These are phyloP conservation scores for Trypanosomatidae sp. DNA, from an alignment of 208 protist genomes.

Conservation along the genomic window DNA sequence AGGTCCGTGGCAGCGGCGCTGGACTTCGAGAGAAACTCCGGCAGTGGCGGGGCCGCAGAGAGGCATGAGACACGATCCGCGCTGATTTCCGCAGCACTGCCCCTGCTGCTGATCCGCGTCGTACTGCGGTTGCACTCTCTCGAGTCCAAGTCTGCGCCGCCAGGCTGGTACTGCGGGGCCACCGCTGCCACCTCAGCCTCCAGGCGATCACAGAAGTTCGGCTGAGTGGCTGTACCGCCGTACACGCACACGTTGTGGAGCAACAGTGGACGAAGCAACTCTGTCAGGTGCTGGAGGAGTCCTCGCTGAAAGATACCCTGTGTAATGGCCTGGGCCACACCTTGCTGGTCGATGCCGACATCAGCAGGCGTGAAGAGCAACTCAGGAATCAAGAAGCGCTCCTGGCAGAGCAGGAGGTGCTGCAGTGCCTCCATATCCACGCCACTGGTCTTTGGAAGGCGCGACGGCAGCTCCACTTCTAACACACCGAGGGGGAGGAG, in stretches of 20 bases:
- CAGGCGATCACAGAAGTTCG: constrained; percentile 44
- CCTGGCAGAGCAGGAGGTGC: constrained; percentile 56
- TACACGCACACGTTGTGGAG: constrained; percentile 47
- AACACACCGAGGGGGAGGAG: constrained; percentile 68
- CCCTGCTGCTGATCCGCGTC: too few species aligned
- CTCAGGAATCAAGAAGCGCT: constrained; percentile 76
- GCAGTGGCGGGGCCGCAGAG: background rate
- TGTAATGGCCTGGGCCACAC: constrained; percentile 46
- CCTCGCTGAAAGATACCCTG: constrained; percentile 45
- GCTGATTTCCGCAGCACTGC: background rate
- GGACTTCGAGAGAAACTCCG: constrained; percentile 1
- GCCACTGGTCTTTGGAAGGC: constrained; percentile 24
- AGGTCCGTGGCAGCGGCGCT: background rate
- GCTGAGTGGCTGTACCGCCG: constrained; percentile 48
- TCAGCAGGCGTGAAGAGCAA: constrained; percentile 76
- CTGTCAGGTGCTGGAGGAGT: constrained; percentile 32
- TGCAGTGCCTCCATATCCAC: constrained; percentile 17
- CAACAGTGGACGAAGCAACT: constrained; percentile 37
- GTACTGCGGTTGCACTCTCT: background rate
- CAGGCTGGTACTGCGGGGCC: background rate
- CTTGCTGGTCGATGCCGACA: constrained; percentile 63
- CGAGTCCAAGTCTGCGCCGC: background rate
- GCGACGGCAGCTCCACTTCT: constrained; percentile 39
- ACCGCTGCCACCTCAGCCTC: constrained; percentile 34
- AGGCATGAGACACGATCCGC: background rate